These are phyloP conservation scores for Silene conica DNA, from an alignment of 148 eudicot genomes.

Conservation along the genomic window DNA sequence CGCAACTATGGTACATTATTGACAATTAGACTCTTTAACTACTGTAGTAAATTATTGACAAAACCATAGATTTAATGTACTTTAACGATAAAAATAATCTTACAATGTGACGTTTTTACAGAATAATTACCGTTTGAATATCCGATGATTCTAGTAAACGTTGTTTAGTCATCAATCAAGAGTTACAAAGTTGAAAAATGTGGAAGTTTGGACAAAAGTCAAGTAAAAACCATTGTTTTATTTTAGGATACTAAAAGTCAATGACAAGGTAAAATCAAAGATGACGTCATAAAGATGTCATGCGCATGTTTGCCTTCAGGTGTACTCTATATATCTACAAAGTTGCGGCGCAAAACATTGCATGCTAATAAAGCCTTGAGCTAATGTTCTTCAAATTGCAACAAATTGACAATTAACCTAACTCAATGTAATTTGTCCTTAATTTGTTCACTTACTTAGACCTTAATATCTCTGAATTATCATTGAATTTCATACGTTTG, in stretches of 20 bases:
- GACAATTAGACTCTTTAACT: background rate
- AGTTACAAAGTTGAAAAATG: conserved; percentile 8
- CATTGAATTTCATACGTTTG: too few species aligned
- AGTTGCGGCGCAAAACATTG: conserved; percentile 18
- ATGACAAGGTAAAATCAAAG: conserved; percentile 23
- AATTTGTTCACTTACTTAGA: too few species aligned
- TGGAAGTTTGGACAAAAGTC: conserved; percentile 16
- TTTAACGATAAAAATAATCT: background rate
- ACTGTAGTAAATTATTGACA: background rate
- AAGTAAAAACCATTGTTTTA: background rate
- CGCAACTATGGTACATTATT: background rate
- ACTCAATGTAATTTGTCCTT: background rate
- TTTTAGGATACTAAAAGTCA: conserved; percentile 23
- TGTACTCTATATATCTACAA: conserved; percentile 10
- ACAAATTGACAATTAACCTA: conserved; percentile 19
- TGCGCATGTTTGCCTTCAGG: conserved; percentile 34
- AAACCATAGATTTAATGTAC: background rate
- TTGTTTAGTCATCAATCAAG: conserved; percentile 13
- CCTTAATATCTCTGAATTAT: too few species aligned
- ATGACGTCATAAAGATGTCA: conserved; percentile 29
- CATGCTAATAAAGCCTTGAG: background rate
- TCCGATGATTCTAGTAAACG: background rate
- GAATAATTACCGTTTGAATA: too few species aligned
- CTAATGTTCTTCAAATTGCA: background rate
- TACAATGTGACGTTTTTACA: too few species aligned